Conservation (phyloP, 2,329 filamentous ascomycete species). For the Phaeoacremonium minimum region DNA sequence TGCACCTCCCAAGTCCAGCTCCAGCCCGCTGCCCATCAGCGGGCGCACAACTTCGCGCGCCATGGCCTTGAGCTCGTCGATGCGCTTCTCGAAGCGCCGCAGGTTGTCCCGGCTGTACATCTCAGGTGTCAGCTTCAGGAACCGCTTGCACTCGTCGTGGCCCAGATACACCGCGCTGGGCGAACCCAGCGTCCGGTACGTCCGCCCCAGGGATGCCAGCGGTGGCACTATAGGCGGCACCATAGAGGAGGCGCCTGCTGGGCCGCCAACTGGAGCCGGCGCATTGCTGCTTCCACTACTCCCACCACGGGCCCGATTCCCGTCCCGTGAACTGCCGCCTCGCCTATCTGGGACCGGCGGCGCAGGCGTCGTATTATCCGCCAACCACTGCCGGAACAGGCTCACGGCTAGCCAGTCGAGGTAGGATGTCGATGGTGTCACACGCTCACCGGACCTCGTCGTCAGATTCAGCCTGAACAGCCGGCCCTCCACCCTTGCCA, state of each 20-base stretch:
- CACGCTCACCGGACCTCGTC: conserved; percentile 75
- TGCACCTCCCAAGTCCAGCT: conserved; percentile 60
- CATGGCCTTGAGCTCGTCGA: conserved; percentile 84
- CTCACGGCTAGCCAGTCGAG: conserved; percentile 86
- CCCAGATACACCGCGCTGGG: conserved; percentile 61
- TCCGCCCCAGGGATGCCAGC: conserved; percentile 60
- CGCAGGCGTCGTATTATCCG: conserved; percentile 79
- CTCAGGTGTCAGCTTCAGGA: conserved; percentile 78
- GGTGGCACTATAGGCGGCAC: conserved; percentile 34
- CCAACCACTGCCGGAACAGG: conserved; percentile 88
- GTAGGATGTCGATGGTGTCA: conserved; percentile 74
- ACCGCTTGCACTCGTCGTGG: conserved; percentile 87
- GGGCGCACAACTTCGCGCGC: conserved; percentile 80
- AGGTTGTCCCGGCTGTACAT: conserved; percentile 85
- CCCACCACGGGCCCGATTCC: conserved; percentile 1
- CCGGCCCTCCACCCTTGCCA: conserved; percentile 73
- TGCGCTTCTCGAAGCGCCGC: conserved; percentile 75
- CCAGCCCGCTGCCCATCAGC: conserved; percentile 78
- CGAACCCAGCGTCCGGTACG: conserved; percentile 74
- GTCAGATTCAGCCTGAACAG: conserved; percentile 78
- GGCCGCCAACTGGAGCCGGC: conserved; percentile 17
- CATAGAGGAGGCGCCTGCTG: conserved; percentile 23
- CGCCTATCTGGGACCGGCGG: conserved; percentile 39
- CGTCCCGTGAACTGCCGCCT: background rate
- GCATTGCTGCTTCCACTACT: background rate